Evolutionary conservation across 2,329 filamentous ascomycete species (phyloP).

Genomic region (Colletotrichum sp.): DNA sequence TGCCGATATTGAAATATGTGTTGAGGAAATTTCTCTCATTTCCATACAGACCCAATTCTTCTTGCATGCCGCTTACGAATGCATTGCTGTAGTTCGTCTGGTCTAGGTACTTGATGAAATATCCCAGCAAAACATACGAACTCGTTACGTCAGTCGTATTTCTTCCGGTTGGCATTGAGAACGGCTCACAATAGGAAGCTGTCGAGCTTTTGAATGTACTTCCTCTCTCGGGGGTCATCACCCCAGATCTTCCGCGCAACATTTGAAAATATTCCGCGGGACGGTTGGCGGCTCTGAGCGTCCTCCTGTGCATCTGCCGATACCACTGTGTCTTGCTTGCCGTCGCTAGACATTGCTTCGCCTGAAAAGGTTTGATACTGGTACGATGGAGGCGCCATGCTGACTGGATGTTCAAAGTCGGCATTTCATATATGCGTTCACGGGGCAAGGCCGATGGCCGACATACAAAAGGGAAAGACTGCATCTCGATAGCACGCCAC

Average conservation of each 20-base stretch:
- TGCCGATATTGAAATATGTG: slow-evolving; percentile 26
- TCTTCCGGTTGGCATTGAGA: not conserved
- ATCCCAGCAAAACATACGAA: slow-evolving; percentile 1
- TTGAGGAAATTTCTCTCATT: slow-evolving; percentile 27
- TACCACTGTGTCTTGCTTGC: not conserved
- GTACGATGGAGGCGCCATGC: not conserved
- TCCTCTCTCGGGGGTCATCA: not conserved
- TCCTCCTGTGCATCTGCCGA: not conserved
- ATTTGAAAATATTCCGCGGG: not conserved
- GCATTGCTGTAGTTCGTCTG: slow-evolving; percentile 34
- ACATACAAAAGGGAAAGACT: not conserved
- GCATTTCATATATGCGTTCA: not conserved
- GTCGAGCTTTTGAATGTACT: not conserved
- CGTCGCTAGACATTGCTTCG: not conserved
- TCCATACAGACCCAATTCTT: slow-evolving; percentile 26
- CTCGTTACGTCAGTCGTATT: not conserved
- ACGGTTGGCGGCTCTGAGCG: not conserved
- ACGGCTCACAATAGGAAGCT: not conserved
- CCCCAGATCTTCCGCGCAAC: not conserved
- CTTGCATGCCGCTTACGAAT: slow-evolving; percentile 29
- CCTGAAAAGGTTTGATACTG: not conserved
- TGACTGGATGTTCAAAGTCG: not conserved
- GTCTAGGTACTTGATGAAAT: slow-evolving; percentile 27
- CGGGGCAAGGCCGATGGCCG: not conserved
- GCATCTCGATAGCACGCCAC: not conserved